phyloP scores from a whole-genome alignment of 441 rosid genomes.

The Jatropha multifida region DNA sequence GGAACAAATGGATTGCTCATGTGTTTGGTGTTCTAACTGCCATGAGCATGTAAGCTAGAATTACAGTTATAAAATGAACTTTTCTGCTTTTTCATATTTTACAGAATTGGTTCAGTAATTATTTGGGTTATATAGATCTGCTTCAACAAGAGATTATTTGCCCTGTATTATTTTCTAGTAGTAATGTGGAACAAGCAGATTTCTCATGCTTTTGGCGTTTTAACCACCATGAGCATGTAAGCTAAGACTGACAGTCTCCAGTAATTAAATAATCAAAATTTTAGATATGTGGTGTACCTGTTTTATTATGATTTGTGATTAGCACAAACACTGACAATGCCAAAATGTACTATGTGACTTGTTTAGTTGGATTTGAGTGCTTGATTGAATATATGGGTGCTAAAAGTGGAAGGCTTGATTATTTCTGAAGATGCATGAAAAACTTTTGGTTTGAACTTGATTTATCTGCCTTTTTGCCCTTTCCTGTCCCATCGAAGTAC shows the following conservation, averaged over 20 bases:
- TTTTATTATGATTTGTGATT: not conserved
- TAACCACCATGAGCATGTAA: not conserved
- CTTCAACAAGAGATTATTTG: too few species aligned
- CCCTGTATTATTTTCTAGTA: too few species aligned
- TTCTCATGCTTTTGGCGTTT: too few species aligned
- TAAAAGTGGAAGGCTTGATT: not conserved
- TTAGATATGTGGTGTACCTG: not conserved
- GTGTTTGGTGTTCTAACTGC: not conserved
- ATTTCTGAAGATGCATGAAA: not conserved
- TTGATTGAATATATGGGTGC: not conserved
- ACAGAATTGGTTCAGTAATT: too few species aligned
- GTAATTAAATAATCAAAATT: not conserved
- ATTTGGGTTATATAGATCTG: too few species aligned
- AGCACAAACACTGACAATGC: not conserved
- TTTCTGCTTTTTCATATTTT: too few species aligned
- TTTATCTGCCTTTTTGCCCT: not conserved
- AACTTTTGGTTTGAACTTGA: not conserved
- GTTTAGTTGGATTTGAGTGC: not conserved
- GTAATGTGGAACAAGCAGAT: too few species aligned
- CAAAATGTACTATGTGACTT: not conserved
- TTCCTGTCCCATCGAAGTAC: not conserved
- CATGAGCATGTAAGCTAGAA: too few species aligned
- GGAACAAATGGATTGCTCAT: not conserved
- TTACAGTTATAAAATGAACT: too few species aligned
- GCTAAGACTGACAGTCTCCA: not conserved